Evolutionary conservation across 1,284 basidiomycete species (phyloP), one percentile per base, ranked within the genome.

Genomic region (Boletus mariae): DNA sequence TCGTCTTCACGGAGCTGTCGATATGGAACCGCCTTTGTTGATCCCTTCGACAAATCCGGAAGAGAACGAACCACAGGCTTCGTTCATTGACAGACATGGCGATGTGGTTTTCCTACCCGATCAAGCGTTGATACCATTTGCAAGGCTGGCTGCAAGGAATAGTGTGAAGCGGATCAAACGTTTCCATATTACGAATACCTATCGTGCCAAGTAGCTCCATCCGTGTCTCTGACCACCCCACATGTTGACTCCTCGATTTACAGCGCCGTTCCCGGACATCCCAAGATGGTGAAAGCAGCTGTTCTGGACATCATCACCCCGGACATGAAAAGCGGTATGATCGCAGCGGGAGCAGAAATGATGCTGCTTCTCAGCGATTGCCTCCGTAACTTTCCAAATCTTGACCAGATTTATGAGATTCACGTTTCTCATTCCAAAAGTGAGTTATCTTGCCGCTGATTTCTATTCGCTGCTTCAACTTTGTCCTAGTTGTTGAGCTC

Each of bases 1-100:
- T 67, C 83, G 86, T 45, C 76, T 95, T 2, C 94, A 95, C 61
- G 95, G 95, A 6, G 94, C 95, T 0, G 84, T 97, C 2, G 85
- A 94, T 60, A 83, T 87, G 67, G 87, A 92, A 58, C 85, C 93
- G 0, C 89, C 93, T 0, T 72, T 96, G 13, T 74, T 98, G 5
- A 82, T 94, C 61, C 95, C 94, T 11, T 69, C 53, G 2, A 59
- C 54, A 13, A 54, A 58, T 41, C 54, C 61, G 0, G 68, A 62
- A 43, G 68, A 71, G 42, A 67, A 62, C 15, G 58, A 67, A 25
- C 80, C 77, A 5, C 80, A 84, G 26, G 87, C 87, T 0, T 74
- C 83, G 2, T 85, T 94, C 61, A 78, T 94, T n/a, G 91, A 94
- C 71, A 75, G 83, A 51, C 85, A 87, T 50, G 92, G 92, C 2